Evolutionary conservation across 2,329 filamentous ascomycete genomes (phyloP).

Genomic region (Fusarium sp.): DNA sequence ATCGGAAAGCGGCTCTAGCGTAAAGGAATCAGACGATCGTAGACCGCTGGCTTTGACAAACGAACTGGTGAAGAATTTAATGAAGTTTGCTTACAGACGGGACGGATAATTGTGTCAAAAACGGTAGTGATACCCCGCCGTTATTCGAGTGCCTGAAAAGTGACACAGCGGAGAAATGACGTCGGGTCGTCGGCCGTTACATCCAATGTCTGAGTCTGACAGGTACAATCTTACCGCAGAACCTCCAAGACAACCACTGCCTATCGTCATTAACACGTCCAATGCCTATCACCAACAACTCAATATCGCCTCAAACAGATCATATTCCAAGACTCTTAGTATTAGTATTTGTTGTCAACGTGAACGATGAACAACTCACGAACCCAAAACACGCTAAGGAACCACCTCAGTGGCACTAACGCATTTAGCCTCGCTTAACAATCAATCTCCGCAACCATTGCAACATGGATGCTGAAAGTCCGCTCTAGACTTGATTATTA

Average conservation of each 20-base stretch:
- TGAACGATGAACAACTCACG: neutral
- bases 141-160: neutral
- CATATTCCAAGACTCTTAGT: neutral
- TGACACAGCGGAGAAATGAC: neutral
- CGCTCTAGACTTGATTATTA: neutral
- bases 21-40: neutral
- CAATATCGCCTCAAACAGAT: neutral
- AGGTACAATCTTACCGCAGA: neutral
- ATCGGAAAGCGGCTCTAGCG: neutral
- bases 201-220: neutral
- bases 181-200: neutral
- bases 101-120: neutral
- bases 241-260: too few species aligned
- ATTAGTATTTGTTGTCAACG: neutral
- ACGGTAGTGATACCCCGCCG: neutral
- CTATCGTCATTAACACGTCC: too few species aligned
- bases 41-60: neutral
- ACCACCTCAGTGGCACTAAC: neutral
- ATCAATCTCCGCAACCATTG: constrained; percentile 21
- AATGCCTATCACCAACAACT: neutral
- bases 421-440: neutral
- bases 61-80: neutral
- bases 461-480: neutral
- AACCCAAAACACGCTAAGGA: neutral
- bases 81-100: too few species aligned